A percentile compares a stretch with the other conserved stretches of the same genome.
These are phyloP conservation scores for Funneliformis caledonium DNA, from an alignment of 371 early-diverging fungal genomes.

Conservation along the genomic window DNA sequence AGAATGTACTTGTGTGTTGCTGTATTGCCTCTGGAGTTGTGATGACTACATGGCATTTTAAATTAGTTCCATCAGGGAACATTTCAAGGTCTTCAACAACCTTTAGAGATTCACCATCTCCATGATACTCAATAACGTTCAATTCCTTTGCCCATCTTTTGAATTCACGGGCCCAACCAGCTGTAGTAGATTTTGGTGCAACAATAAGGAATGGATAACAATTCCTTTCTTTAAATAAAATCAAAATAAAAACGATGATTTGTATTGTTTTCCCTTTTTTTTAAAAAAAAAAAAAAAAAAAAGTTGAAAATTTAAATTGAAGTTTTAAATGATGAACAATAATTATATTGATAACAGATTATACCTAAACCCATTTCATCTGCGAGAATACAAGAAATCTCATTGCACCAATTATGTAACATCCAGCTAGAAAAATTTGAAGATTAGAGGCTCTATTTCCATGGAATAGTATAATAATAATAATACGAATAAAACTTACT, in stretches of 20 bases:
- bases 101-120: slow-evolving; percentile 52
- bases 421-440: slow-evolving; percentile 65
- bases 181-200: slow-evolving; percentile 90
- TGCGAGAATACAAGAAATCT: slow-evolving; percentile 96
- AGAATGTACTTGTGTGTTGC: slow-evolving; percentile 57
- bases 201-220: slow-evolving; percentile 80
- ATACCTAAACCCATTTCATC: slow-evolving; percentile 96
- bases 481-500: slow-evolving; percentile 53
- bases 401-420: slow-evolving; percentile 89
- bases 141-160: slow-evolving; percentile 89
- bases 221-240: slow-evolving; percentile 77
- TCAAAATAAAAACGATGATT: slow-evolving; percentile 84
- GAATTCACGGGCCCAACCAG: slow-evolving; percentile 96
- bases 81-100: slow-evolving; percentile 68
- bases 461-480: background rate
- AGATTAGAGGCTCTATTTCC: no score
- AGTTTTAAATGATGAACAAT: background rate
- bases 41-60: slow-evolving; percentile 81
- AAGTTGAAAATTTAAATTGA: background rate
- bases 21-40: slow-evolving; percentile 77
- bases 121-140: slow-evolving; percentile 84
- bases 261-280: slow-evolving; percentile 89
- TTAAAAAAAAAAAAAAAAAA: background rate
- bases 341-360: background rate
- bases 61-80: slow-evolving; percentile 51